Base-by-base conservation (phyloP, 2,329 filamentous ascomycete genomes). In the Dothistroma septosporum region DNA sequence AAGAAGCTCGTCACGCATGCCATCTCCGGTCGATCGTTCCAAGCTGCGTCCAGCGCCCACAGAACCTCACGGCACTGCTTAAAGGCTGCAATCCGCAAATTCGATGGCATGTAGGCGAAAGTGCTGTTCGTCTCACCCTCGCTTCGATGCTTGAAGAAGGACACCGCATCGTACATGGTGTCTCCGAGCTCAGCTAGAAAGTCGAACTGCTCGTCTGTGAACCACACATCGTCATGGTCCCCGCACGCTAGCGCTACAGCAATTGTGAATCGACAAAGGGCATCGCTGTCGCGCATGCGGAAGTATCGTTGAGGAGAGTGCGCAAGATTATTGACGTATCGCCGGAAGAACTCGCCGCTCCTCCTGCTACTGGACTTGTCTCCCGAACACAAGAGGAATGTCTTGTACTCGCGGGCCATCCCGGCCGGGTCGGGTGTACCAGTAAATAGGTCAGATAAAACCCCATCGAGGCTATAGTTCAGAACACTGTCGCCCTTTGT, bases 91-190 rank as follows among this genome's bases (percentile, higher is more conserved):
- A 62, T 54, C 31, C 72, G 70, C 24, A 68, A 32, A 2, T 68
- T 60, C 22, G 53, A 21, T 8, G 65, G 64, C 9, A 70, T 64
- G 59, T 74, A 74, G n/a, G 69, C 71, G 47, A 73, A 74, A 2
- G 70, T 73, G 60, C 60, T 70, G 65, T 75, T 73, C 4, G 72
- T 74, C 61, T 74, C 72, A 14, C 71, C 72, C 61, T 74, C 72
- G 37, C 64, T 56, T 2, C 70, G 68, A 57, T 75, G 73, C 67
- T 74, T 74, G 66, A 64, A 74, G 63, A 73, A 74, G 22, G 71
- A 67, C 14, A 73, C 66, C 19, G 71, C 67, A 49, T 75, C 72
- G 61, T 74, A 74, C 31, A 74, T 62, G 6, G 65, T 68, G 52
- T 64, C 66, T 2, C 67, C 67, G 8, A 75, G 37, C 52, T 64